Conservation (phyloP, 2,329 filamentous ascomycete species). For the Monosporascus sp. region DNA sequence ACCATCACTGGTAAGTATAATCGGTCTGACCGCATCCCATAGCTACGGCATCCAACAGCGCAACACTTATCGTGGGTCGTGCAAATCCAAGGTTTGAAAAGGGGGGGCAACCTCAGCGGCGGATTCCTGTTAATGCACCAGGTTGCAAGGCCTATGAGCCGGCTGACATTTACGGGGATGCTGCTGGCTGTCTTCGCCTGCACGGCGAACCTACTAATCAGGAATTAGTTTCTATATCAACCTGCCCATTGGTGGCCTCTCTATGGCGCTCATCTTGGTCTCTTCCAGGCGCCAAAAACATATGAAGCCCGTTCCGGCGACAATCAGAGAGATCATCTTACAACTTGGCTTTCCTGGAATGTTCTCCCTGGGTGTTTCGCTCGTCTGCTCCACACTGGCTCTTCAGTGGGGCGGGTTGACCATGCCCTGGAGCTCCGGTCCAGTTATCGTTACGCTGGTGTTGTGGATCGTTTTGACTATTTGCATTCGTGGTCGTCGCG, state of each 20-base stretch:
- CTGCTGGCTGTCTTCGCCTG: conserved; percentile 1
- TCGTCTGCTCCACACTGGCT: neutral
- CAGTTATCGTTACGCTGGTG: neutral
- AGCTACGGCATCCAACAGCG: conserved; percentile 3
- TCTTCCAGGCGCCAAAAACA: neutral
- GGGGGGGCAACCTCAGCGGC: conserved; percentile 1
- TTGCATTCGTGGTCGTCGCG: neutral
- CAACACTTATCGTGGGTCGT: conserved; percentile 4
- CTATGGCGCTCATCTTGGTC: neutral
- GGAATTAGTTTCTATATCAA: neutral
- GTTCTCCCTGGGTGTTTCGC: neutral
- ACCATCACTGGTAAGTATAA: too few species aligned
- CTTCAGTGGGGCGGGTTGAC: neutral
- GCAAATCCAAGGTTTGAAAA: conserved; percentile 5
- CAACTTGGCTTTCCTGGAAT: neutral
- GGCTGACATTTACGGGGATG: conserved; percentile 3
- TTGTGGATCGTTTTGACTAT: neutral
- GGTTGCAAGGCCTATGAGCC: conserved; percentile 1
- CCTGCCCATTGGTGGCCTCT: neutral
- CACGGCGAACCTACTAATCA: too few species aligned
- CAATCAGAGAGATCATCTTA: neutral
- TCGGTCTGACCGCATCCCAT: too few species aligned
- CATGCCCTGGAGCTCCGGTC: neutral
- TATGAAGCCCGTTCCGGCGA: neutral
- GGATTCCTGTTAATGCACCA: conserved; percentile 6